Conservation (phyloP, 108 stramenopile species). For the Nannochloropsis granulata region DNA sequence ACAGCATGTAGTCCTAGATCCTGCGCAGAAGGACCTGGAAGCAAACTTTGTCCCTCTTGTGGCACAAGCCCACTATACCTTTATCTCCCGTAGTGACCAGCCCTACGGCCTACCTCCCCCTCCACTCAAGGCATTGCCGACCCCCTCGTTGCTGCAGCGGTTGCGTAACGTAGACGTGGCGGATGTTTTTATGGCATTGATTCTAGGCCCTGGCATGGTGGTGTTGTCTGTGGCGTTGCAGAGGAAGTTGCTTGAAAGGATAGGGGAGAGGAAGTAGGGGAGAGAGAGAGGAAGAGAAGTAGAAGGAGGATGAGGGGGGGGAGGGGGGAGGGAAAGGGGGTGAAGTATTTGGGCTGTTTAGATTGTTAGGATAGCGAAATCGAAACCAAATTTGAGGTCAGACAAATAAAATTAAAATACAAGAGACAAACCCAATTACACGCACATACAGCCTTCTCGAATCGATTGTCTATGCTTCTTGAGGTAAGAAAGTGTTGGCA, state of each 20-base stretch:
- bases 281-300: no score
- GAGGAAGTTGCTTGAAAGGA: neutral
- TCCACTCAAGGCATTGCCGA: neutral
- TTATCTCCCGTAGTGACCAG: neutral
- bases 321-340: no score
- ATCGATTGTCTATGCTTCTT: no score
- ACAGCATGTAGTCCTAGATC: neutral
- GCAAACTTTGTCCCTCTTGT: neutral
- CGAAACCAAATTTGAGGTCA: no score
- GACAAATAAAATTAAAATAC: no score
- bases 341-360: no score
- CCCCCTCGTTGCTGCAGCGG: neutral
- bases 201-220: neutral
- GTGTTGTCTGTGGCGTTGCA: neutral
- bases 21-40: neutral
- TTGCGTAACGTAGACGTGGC: neutral
- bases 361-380: no score
- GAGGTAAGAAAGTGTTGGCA: no score
- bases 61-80: neutral
- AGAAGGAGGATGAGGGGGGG: no score
- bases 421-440: no score
- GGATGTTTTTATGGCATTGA: neutral
- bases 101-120: neutral
- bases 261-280: neutral
- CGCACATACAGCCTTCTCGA: no score